Evolutionary conservation across 2,329 filamentous ascomycete genomes (phyloP).

Genomic region (Biscogniauxia mediterranea): DNA sequence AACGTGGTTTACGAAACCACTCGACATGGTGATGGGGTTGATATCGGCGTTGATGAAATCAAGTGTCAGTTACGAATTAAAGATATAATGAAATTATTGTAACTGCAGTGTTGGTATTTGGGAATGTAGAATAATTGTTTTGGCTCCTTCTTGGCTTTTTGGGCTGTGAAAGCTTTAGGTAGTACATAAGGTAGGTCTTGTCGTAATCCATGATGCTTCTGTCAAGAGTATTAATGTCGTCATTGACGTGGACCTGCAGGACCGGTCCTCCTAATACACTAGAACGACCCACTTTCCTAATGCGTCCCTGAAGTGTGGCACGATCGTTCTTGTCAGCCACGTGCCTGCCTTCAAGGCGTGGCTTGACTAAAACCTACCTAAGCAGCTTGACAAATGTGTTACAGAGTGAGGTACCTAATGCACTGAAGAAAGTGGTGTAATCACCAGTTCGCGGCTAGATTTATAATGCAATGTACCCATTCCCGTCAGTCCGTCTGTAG

Average conservation of each 20-base stretch:
- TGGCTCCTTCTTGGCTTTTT: background rate
- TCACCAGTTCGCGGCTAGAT: too few species aligned
- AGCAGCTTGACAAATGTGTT: too few species aligned
- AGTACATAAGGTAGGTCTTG: too few species aligned
- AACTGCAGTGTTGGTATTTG: background rate
- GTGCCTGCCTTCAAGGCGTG: background rate
- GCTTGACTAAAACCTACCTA: background rate
- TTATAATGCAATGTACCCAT: too few species aligned
- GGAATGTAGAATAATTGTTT: background rate
- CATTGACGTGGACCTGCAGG: background rate
- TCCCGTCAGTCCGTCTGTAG: too few species aligned
- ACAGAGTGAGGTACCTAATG: too few species aligned
- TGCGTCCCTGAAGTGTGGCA: background rate
- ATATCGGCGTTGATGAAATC: background rate
- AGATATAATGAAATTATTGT: too few species aligned
- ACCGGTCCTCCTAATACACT: too few species aligned
- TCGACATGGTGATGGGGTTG: slow-evolving; percentile 19
- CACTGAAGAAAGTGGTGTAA: too few species aligned
- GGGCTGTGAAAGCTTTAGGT: background rate
- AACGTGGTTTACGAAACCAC: slow-evolving; percentile 29
- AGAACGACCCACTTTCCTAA: background rate
- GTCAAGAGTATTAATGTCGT: background rate
- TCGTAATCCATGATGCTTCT: background rate
- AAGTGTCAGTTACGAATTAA: background rate
- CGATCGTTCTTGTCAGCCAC: background rate